A percentile compares a stretch with the other conserved stretches of the same genome.
These are phyloP conservation scores for Musa beccarii DNA, from an alignment of 176 grass and related monocot species.

Conservation along the genomic window DNA sequence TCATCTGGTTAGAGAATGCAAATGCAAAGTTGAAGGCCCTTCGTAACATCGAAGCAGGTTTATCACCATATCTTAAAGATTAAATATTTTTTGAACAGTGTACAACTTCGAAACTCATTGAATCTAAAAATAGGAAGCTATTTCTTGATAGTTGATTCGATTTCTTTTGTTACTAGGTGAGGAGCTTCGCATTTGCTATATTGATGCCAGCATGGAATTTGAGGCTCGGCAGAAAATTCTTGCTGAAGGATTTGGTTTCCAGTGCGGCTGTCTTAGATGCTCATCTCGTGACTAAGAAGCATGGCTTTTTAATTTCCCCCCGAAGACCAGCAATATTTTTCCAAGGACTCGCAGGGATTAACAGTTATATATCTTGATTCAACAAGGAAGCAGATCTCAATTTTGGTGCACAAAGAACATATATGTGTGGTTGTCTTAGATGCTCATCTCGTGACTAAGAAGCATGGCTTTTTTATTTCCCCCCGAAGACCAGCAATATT, in stretches of 20 bases:
- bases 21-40: conserved; percentile 64
- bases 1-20: conserved; percentile 61
- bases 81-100: not conserved
- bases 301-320: not conserved
- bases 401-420: no score
- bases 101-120: not conserved
- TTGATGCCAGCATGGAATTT: conserved; percentile 68
- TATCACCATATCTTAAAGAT: not conserved
- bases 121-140: not conserved
- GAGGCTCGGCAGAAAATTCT: conserved; percentile 75
- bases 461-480: not conserved
- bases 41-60: conserved; percentile 64
- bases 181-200: conserved; percentile 87
- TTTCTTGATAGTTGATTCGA: not conserved
- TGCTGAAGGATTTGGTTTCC: conserved; percentile 68
- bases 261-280: conserved; percentile 54
- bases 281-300: conserved; percentile 47
- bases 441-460: conserved; percentile 60
- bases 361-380: no score
- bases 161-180: conserved; percentile 42
- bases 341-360: no score
- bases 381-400: no score
- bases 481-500: no score
- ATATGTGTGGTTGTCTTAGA: conserved; percentile 26
- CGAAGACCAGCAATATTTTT: no score